Base-by-base conservation (phyloP, 257 asterid genomes). In the Sherardia arvensis region DNA sequence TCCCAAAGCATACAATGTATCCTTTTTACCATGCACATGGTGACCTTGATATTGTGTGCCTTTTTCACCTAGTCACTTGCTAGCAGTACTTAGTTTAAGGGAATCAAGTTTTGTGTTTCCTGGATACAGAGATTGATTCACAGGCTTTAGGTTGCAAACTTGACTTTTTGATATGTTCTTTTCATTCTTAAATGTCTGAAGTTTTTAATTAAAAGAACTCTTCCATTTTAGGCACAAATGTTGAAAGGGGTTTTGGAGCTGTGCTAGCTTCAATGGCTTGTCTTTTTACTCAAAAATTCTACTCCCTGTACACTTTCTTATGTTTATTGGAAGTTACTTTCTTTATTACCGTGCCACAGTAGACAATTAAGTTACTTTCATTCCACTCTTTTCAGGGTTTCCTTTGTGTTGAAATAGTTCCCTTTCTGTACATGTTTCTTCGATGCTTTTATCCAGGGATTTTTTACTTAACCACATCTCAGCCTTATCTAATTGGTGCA, bases 1-100 rank as follows among this genome's bases (percentile, higher is more conserved):
- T 95, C 81, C 61, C 99, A 92, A 77, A 80, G 95, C 73, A 87
- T 92, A 36, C 93, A 92, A 80, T 89, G 99, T 92, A 92, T 92
- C 97, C 94, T 87, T 84, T 74, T 68, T 45, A 21, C 67, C n/a
- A n/a, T 48, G 22, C 22, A 4, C 4, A 28, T 64, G 20, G 20
- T 15, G 4, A 14, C 20, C 29, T 43, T 40, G 23, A 23, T 26
- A 51, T 7, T 51, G 57, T 15, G 1, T 48, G 54, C 54, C 3
- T 53, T 20, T 22, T 53, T 3, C n/a, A 57, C 38, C 8, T 28
- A 27, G 30, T 3, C 40, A 6, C 30, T 18, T 8, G n/a, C 7
- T 4, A 27, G 22, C 32, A 26, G 22, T 28, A 56, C 21, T 4
- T 17, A 29, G 9, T 36, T 58, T 5, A 4, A 29, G 4, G 62